phyloP scores from a whole-genome alignment of 2,329 filamentous ascomycete species.

The Aspergillus intermedius region DNA sequence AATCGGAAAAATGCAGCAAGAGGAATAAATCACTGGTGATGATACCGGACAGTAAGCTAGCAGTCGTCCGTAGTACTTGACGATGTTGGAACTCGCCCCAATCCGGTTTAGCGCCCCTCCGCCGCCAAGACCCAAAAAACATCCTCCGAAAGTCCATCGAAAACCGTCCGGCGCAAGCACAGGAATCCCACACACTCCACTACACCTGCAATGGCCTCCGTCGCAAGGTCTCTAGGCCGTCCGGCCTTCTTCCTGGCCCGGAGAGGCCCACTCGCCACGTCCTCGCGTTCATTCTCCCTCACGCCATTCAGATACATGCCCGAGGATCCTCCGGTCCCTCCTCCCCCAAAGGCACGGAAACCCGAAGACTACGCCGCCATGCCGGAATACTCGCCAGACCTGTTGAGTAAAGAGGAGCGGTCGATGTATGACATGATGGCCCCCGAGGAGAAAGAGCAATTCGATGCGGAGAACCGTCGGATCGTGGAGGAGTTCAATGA shows the following conservation, averaged over 20 bases:
- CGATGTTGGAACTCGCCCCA: constrained; percentile 1
- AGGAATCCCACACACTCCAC: constrained; percentile 8
- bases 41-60: neutral
- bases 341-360: constrained; percentile 20
- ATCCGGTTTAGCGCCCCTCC: constrained; percentile 17
- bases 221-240: constrained; percentile 33
- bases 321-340: constrained; percentile 28
- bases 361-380: constrained; percentile 23
- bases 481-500: constrained; percentile 35
- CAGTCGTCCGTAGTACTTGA: neutral
- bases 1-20: neutral
- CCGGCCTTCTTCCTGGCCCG: constrained; percentile 26
- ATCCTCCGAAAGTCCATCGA: constrained; percentile 13
- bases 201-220: constrained; percentile 32
- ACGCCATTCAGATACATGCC: constrained; percentile 27
- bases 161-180: neutral
- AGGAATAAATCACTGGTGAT: neutral
- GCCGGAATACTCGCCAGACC: constrained; percentile 33
- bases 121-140: constrained; percentile 14
- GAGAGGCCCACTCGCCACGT: constrained; percentile 20
- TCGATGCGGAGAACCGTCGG: constrained; percentile 29
- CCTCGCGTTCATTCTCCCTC: constrained; percentile 28
- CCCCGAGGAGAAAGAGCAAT: constrained; percentile 30
- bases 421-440: constrained; percentile 35
- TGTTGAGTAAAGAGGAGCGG: constrained; percentile 26